Conservation (phyloP, 1,284 basidiomycete species). For the Peniophora sp. region DNA sequence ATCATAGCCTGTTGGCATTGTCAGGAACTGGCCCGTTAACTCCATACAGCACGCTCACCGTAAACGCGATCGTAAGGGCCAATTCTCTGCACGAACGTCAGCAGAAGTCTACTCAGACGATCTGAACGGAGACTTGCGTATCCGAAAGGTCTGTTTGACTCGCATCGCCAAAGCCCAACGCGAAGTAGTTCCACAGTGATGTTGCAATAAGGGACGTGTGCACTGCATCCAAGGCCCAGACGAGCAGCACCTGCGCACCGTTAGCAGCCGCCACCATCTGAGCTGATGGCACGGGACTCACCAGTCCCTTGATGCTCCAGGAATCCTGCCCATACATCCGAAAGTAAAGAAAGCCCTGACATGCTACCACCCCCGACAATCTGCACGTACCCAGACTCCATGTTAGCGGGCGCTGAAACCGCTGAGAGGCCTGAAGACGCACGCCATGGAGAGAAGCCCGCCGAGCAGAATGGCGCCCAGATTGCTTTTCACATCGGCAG, state of each 20-base stretch:
- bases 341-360: slow-evolving; percentile 11
- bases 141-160: neutral
- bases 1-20: too few relatives aligned
- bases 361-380: slow-evolving; percentile 8
- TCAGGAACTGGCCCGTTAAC: too few relatives aligned
- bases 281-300: neutral
- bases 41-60: too few relatives aligned
- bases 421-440: neutral
- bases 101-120: too few relatives aligned
- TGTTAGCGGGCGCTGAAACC: neutral
- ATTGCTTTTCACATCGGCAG: slow-evolving; percentile 1
- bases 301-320: slow-evolving; percentile 5
- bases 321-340: slow-evolving; percentile 9
- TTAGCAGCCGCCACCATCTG: neutral
- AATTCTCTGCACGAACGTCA: too few relatives aligned
- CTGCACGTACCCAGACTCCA: neutral
- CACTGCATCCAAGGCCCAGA: neutral
- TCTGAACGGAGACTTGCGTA: too few relatives aligned
- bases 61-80: too few relatives aligned
- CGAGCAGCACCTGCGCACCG: too few relatives aligned
- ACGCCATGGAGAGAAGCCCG: slow-evolving; percentile 4
- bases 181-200: neutral
- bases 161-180: neutral
- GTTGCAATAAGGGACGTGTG: neutral
- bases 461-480: slow-evolving; percentile 9